A percentile compares a stretch with the other conserved stretches of the same genome.
Evolutionary conservation across 129 eudicot genomes (phyloP).

Genomic region (Helichrysum umbraculigerum): DNA sequence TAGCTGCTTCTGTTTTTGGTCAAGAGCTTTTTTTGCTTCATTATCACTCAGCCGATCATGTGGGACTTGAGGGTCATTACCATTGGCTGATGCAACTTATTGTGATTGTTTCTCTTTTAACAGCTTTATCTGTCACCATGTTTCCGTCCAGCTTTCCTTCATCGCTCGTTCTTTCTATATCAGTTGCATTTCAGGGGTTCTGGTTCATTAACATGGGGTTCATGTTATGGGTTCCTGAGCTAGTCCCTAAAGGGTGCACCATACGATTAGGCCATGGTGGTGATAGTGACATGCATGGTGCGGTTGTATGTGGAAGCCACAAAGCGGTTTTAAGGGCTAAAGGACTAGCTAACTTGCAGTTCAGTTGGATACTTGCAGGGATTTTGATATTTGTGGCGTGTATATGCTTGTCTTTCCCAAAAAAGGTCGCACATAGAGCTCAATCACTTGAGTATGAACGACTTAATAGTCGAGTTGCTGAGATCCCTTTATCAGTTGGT

Average conservation of each 20-base stretch:
- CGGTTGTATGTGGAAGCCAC: constrained; percentile 59
- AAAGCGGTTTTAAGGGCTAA: constrained; percentile 63
- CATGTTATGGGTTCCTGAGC: constrained; percentile 65
- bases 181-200: constrained; percentile 78
- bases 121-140: constrained; percentile 45
- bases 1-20: constrained; percentile 75
- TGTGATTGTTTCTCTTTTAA: constrained; percentile 55
- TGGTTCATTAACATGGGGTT: constrained; percentile 88
- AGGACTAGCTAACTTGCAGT: constrained; percentile 80
- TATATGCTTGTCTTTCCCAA: constrained; percentile 39
- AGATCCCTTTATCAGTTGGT: constrained; percentile 43
- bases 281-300: constrained; percentile 51
- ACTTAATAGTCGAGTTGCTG: constrained; percentile 46
- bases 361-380: constrained; percentile 81
- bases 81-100: constrained; percentile 85
- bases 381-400: constrained; percentile 52
- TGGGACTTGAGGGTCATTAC: constrained; percentile 90
- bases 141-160: constrained; percentile 56
- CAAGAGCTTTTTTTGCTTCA: constrained; percentile 79
- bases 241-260: constrained; percentile 67
- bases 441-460: constrained; percentile 55
- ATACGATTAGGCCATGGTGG: constrained; percentile 35
- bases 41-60: constrained; percentile 83
- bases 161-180: constrained; percentile 63
- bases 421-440: constrained; percentile 29